Conservation (phyloP, 2,329 filamentous ascomycete genomes). For the Alternaria sp. region DNA sequence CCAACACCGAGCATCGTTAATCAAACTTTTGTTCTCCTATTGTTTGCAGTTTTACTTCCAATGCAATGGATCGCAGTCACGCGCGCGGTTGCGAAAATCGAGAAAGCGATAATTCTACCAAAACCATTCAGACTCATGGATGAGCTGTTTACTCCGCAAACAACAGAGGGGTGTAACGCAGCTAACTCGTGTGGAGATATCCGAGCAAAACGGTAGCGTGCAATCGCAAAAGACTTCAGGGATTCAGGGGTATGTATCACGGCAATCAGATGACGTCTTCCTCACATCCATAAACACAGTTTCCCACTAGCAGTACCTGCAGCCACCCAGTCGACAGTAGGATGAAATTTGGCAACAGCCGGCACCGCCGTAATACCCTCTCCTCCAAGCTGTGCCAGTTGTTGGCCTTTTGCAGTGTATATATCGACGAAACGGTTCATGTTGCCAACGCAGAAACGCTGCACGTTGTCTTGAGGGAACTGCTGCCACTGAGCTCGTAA, state of each 20-base stretch:
- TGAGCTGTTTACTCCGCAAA: background rate
- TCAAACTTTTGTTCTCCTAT: too few relatives aligned
- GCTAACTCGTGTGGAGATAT: too few relatives aligned
- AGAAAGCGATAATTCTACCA: background rate
- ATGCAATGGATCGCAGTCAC: slow-evolving; percentile 3
- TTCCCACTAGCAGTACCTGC: slow-evolving; percentile 93
- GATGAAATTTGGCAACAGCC: slow-evolving; percentile 90
- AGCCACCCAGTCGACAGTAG: slow-evolving; percentile 86
- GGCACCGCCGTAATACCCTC: slow-evolving; percentile 95
- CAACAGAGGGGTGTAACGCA: background rate
- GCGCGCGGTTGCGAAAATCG: slow-evolving; percentile 5
- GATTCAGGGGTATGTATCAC: background rate
- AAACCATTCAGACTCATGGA: background rate
- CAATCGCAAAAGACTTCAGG: background rate
- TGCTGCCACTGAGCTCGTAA: slow-evolving; percentile 90
- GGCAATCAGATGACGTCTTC: background rate
- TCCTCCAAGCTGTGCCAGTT: slow-evolving; percentile 85
- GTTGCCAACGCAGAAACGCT: slow-evolving; percentile 92
- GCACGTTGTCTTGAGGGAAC: slow-evolving; percentile 76
- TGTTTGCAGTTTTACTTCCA: too few relatives aligned
- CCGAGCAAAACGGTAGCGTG: too few relatives aligned
- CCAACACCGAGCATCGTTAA: background rate
- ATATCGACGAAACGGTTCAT: slow-evolving; percentile 98
- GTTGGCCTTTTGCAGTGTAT: slow-evolving; percentile 81
- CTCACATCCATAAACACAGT: slow-evolving; percentile 86